Evolutionary conservation across 2,329 filamentous ascomycete genomes (phyloP), one percentile per base, ranked within the genome.

Genomic region (Fusarium scirpi): DNA sequence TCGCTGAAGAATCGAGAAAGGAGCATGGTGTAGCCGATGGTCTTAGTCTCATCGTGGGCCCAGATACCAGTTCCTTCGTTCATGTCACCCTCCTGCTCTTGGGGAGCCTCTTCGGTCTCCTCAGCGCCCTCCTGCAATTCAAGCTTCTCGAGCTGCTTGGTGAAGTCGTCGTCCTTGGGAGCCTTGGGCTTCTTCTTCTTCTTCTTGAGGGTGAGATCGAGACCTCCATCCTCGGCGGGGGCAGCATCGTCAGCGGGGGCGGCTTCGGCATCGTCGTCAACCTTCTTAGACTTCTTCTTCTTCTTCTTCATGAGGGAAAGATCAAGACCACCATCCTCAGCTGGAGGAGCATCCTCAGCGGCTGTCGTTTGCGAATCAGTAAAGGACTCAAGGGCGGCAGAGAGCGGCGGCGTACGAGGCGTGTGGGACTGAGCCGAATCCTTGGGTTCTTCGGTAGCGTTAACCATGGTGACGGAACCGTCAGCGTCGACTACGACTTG

Each of bases 1-100:
- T 97, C 92, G 79, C 89, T 91, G 89, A 98, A 99, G 88, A 99
- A 99, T 75, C 96, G 93, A 78, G 87, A 88, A 72, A 98, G 90
- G 53, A 99, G 90, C 70, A 94, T 87, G 77, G 90, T 88, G 87
- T 98, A 99, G 78, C 87, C 90, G 82, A 98, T 94, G 71, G 90
- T 81, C 79, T 90, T 89, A 62, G 88, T 90, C 80, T 91, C 89
- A 78, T 94, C 90, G 85, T 97, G 94, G 72, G 87, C 84, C 93
- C 94, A 98, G 83, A 97, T 92, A 68, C 94, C 94, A 45, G 94
- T 97, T 74, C 94, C 94, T 79, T 90, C 88, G 75, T 94, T 90
- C 85, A 94, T 91, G 77, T 97, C 94, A 73, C 94, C 94, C 72
- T 90, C 82, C 46, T 86, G 85, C 58, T 87, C 85, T 46, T 83